Evolutionary conservation across 148 eudicot species (phyloP).

Genomic region (Rhododendron ferrugineum): DNA sequence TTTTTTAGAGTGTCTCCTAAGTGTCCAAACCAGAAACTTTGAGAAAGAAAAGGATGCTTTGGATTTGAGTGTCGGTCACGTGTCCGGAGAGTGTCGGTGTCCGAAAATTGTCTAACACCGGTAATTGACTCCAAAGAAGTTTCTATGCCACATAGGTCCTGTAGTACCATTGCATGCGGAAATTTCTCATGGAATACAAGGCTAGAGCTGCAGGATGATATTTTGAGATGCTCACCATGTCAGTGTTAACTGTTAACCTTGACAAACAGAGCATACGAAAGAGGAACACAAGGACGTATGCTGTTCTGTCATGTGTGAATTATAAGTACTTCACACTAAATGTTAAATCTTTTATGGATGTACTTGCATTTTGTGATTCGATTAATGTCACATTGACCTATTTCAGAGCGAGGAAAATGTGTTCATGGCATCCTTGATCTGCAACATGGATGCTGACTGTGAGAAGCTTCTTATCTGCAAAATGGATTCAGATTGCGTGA

Average conservation of each 20-base stretch:
- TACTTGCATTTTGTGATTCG: neutral
- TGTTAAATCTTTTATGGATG: neutral
- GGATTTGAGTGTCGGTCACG: no score
- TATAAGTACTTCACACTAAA: neutral
- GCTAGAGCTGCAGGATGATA: neutral
- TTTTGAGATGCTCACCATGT: neutral
- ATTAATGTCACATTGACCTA: neutral
- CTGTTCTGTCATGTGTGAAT: neutral
- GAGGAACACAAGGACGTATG: neutral
- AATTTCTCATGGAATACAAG: neutral
- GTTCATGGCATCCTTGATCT: constrained; percentile 87
- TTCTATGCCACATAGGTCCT: neutral
- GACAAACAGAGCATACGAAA: neutral
- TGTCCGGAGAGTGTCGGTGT: no score
- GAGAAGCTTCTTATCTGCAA: constrained; percentile 89
- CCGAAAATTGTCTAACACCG: no score
- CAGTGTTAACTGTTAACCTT: neutral
- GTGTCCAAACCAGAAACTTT: no score
- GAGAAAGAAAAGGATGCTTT: no score
- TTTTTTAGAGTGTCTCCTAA: no score
- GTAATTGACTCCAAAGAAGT: neutral
- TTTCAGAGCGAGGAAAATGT: constrained; percentile 70
- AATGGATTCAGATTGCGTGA: constrained; percentile 83
- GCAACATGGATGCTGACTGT: constrained; percentile 79
- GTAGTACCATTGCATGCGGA: neutral